Conservation (phyloP, 176 grass and related monocot genomes). For the Ensete glaucum region DNA sequence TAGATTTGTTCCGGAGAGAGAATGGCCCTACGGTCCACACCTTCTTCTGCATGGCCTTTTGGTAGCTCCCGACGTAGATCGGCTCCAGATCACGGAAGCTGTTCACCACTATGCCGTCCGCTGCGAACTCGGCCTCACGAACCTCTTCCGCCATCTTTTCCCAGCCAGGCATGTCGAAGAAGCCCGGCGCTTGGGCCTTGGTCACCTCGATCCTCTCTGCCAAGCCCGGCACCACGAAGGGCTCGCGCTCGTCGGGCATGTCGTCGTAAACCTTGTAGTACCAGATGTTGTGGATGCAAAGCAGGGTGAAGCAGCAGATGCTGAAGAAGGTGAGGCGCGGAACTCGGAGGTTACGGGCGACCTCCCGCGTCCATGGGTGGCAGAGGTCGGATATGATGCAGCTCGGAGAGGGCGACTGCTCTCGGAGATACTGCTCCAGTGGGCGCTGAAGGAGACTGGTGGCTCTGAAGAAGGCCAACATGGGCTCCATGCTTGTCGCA, state of each 20-base stretch:
- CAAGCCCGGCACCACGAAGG: slow-evolving; percentile 28
- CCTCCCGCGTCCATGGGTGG: slow-evolving; percentile 32
- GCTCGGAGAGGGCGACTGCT: slow-evolving; percentile 4
- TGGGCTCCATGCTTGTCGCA: neutral
- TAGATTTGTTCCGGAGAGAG: slow-evolving; percentile 33
- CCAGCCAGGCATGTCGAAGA: slow-evolving; percentile 1
- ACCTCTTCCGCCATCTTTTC: neutral
- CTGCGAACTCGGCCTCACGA: slow-evolving; percentile 32
- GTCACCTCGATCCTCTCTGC: slow-evolving; percentile 26
- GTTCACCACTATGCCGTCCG: slow-evolving; percentile 58
- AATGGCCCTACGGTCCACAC: slow-evolving; percentile 44
- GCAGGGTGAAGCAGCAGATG: slow-evolving; percentile 33
- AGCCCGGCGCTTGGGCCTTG: slow-evolving; percentile 28
- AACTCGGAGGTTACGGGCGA: slow-evolving; percentile 34
- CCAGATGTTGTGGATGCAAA: slow-evolving; percentile 26
- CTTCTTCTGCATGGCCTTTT: slow-evolving; percentile 28
- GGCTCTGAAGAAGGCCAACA: slow-evolving; percentile 30
- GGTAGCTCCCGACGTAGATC: slow-evolving; percentile 17
- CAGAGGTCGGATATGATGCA: slow-evolving; percentile 49
- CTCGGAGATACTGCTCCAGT: slow-evolving; percentile 23
- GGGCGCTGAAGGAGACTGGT: slow-evolving; percentile 17
- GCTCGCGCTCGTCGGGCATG: slow-evolving; percentile 18
- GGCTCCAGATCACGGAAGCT: slow-evolving; percentile 45
- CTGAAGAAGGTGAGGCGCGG: slow-evolving; percentile 43
- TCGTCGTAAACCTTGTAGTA: slow-evolving; percentile 33